These are phyloP conservation scores for Fragaria iinumae DNA, from an alignment of 306 rosid genomes.

Conservation along the genomic window DNA sequence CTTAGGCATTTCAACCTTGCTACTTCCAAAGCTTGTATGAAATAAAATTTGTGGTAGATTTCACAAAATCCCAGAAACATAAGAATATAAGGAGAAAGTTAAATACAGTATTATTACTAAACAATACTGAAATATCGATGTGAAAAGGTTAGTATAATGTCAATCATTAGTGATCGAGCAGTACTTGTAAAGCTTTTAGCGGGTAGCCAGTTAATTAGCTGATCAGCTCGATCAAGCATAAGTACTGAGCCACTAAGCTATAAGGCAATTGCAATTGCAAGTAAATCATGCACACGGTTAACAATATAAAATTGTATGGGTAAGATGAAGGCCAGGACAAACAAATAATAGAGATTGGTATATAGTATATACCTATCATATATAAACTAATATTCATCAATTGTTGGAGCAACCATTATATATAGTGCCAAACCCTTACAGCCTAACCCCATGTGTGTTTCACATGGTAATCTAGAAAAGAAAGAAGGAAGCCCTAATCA, in stretches of 20 bases:
- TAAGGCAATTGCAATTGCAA: not conserved
- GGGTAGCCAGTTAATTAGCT: not conserved
- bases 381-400: constrained; percentile 20
- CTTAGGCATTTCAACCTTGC: not conserved
- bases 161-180: not conserved
- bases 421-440: constrained; percentile 25
- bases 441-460: not conserved
- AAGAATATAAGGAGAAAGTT: not conserved
- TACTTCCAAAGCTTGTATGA: not conserved
- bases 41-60: not conserved
- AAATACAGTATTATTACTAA: not conserved
- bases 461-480: constrained; percentile 4
- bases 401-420: constrained; percentile 34
- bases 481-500: not conserved
- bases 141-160: not conserved
- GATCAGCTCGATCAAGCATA: not conserved
- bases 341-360: constrained; percentile 35
- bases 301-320: constrained; percentile 25
- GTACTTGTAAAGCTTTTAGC: not conserved
- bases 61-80: not conserved
- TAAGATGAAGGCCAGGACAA: constrained; percentile 26
- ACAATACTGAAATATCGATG: not conserved
- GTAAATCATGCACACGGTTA: constrained; percentile 29
- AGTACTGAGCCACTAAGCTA: not conserved
- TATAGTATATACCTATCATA: constrained; percentile 34